Evolutionary conservation across 1,284 basidiomycete genomes (phyloP), one percentile per base, ranked within the genome.

Genomic region (Austropuccinia psidii): DNA sequence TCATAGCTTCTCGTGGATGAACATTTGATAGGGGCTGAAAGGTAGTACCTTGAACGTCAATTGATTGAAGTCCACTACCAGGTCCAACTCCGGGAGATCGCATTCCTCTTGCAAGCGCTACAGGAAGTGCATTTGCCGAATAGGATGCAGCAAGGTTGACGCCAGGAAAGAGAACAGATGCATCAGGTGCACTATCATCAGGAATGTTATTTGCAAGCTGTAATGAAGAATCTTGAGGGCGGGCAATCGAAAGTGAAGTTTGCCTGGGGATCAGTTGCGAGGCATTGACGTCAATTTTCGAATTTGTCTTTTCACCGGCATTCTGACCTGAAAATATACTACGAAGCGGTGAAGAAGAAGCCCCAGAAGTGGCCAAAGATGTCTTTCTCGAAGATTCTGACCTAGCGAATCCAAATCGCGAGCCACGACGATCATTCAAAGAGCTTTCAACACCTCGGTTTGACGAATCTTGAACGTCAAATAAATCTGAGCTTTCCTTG

Each of bases 361-460:
- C 43, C 24, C 58, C 67, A 9, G 52, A 27, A 5, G 35, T 41
- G 13, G 27, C 41, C n/a, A 70, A 58, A 24, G 29, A 41, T 35
- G 67, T 27, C 33, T n/a, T 49, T n/a, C 27, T 8, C 19, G 55
- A 43, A 27, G 69, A 72, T 19, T 72, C 69, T 29, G 57, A 58
- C 27, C 69, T 29, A 27, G 69, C 69, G 43, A 72, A 72, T 62
- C 69, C 69, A 72, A 72, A 72, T 37, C 69, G 45, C 17, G 69
- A 72, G 21, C 69, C 58, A 52, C 69, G 57, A 9, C 69, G 69
- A 49, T 49, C 45, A 49, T 60, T 72, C 47, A 62, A 41, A 21
- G 69, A 57, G 37, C 55, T 47, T 33, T 70, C 55, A 0, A 41
- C 21, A n/a, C 41, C 41, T 29, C 41, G 60, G 1, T 39, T 64